phyloP scores from a whole-genome alignment of 768 basidiomycete species.

The Leucocoprinus leucothites region DNA sequence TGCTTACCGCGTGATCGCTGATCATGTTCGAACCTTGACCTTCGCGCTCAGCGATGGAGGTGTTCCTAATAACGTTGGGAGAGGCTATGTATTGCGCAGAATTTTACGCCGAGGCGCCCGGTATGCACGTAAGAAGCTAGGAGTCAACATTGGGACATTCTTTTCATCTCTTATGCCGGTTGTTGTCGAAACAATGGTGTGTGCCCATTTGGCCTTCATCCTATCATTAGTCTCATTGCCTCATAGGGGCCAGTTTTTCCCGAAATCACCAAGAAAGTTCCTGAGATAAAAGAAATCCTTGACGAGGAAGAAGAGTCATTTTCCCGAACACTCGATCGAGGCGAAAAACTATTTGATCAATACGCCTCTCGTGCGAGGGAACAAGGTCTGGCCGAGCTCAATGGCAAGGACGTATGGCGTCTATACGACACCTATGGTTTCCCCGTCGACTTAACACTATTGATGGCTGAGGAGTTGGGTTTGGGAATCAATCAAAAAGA shows the following conservation, averaged over 20 bases:
- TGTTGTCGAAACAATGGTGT: constrained; percentile 84
- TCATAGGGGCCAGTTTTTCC: constrained; percentile 83
- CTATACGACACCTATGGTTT: constrained; percentile 98
- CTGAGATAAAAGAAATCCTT: constrained; percentile 90
- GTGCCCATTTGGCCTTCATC: constrained; percentile 16
- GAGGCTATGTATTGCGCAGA: constrained; percentile 95
- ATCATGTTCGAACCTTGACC: constrained; percentile 93
- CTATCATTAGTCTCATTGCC: background rate
- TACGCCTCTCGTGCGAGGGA: constrained; percentile 71
- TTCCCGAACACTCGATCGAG: constrained; percentile 93
- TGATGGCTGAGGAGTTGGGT: constrained; percentile 95
- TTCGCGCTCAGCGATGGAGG: constrained; percentile 97
- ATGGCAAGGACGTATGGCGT: constrained; percentile 93
- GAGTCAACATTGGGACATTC: constrained; percentile 89
- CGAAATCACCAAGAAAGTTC: constrained; percentile 79
- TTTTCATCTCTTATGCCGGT: constrained; percentile 92
- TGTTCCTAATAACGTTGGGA: constrained; percentile 91
- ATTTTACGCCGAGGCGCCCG: constrained; percentile 93
- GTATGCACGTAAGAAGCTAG: constrained; percentile 93
- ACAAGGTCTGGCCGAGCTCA: constrained; percentile 61
- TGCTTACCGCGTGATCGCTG: constrained; percentile 95
- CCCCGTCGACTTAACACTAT: constrained; percentile 90
- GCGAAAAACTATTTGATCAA: constrained; percentile 92
- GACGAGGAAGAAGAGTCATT: constrained; percentile 98
- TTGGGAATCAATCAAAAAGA: constrained; percentile 83